Percentiles rank a stretch among this genome's conserved stretches.
These are phyloP conservation scores for Gracilaria gracilis DNA, from an alignment of 23 red algal genomes.

Conservation along the genomic window DNA sequence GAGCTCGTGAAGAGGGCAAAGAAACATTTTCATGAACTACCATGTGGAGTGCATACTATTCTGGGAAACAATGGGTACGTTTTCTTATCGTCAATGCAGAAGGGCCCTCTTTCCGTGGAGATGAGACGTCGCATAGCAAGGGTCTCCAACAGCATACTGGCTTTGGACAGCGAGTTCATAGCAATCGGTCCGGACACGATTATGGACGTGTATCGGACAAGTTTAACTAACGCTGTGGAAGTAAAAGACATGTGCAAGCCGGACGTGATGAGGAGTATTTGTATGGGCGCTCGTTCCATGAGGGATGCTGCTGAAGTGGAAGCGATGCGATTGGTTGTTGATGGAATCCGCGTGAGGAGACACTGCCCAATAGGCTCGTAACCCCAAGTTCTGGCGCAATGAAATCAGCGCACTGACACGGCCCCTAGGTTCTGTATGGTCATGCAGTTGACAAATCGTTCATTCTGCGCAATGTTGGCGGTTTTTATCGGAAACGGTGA, in stretches of 20 bases:
- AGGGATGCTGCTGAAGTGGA: conserved; percentile 38
- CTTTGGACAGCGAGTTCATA: conserved; percentile 79
- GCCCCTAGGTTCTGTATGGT: neutral
- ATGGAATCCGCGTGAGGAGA: neutral
- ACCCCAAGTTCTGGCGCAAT: neutral
- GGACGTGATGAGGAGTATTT: conserved; percentile 52
- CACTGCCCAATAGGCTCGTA: neutral
- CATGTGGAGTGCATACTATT: conserved; percentile 77
- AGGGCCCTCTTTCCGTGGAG: conserved; percentile 25
- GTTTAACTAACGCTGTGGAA: conserved; percentile 15
- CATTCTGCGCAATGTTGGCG: neutral
- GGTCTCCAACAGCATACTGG: conserved; percentile 81
- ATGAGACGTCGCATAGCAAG: conserved; percentile 62
- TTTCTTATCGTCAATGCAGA: conserved; percentile 67
- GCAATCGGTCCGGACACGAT: conserved; percentile 88
- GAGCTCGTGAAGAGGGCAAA: conserved; percentile 87
- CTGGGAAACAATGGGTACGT: conserved; percentile 97
- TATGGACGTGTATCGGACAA: conserved; percentile 64
- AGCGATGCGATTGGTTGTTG: conserved; percentile 17
- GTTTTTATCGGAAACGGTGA: neutral
- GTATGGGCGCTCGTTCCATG: conserved; percentile 58
- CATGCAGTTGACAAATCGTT: neutral
- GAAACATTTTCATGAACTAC: conserved; percentile 81
- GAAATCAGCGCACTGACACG: neutral
- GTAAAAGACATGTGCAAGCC: conserved; percentile 72